These are phyloP conservation scores for Schwanniomyces sp. DNA, from an alignment of 805 yeast genomes.

Conservation along the genomic window DNA sequence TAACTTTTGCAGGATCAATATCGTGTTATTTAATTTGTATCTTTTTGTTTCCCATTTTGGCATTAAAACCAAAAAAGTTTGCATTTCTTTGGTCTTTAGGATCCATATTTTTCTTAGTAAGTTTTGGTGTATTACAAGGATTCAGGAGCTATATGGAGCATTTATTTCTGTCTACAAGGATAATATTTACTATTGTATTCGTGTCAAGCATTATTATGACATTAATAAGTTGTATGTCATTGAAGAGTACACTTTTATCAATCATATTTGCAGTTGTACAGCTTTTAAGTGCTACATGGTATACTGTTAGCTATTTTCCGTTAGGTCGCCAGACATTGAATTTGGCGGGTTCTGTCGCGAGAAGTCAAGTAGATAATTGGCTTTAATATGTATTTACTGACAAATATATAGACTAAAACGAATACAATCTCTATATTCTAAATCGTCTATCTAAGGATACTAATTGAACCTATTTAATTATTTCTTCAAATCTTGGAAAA, in stretches of 20 bases:
- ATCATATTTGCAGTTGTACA: constrained; percentile 42
- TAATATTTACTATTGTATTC: constrained; percentile 38
- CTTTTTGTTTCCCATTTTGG: constrained; percentile 42
- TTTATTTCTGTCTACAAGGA: constrained; percentile 41
- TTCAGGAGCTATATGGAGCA: constrained; percentile 39
- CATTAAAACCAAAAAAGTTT: constrained; percentile 44
- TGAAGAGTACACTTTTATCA: constrained; percentile 37
- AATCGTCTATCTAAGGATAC: neutral
- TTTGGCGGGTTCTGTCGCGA: constrained; percentile 42
- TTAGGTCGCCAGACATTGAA: constrained; percentile 45
- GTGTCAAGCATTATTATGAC: constrained; percentile 41
- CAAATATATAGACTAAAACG: neutral
- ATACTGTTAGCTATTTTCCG: constrained; percentile 49
- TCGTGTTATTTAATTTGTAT: constrained; percentile 44
- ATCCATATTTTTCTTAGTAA: constrained; percentile 43
- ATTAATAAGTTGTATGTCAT: constrained; percentile 33
- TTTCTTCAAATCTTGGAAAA: constrained; percentile 31
- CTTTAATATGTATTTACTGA: constrained; percentile 21
- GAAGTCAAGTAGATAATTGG: constrained; percentile 46
- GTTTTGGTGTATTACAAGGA: constrained; percentile 48
- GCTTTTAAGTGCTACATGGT: constrained; percentile 42
- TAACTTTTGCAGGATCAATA: constrained; percentile 42
- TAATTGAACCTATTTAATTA: constrained; percentile 11
- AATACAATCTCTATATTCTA: neutral
- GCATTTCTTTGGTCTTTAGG: constrained; percentile 50